Evolutionary conservation across 129 eudicot genomes (phyloP).

Genomic region (Artemisia annua): DNA sequence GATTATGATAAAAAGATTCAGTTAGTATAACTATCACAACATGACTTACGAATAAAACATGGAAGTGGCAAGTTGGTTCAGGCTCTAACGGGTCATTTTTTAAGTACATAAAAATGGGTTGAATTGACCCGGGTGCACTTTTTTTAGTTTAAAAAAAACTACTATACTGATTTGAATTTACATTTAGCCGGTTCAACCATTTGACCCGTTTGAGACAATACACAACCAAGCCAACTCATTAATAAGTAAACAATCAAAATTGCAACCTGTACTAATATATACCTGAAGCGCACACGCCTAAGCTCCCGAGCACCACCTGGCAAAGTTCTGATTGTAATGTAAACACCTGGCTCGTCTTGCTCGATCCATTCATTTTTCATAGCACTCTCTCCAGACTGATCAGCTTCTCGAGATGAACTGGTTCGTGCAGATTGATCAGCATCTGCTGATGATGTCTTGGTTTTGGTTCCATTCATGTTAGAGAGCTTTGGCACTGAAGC

Average conservation of each 20-base stretch:
- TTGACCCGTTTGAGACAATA: neutral
- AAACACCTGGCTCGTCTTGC: constrained; percentile 94
- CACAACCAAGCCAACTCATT: neutral
- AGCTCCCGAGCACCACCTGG: constrained; percentile 91
- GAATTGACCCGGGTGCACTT: no score
- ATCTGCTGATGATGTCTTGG: constrained; percentile 69
- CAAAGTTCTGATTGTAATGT: constrained; percentile 74
- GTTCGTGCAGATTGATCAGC: constrained; percentile 59
- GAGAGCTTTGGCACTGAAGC: constrained; percentile 73
- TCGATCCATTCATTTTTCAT: constrained; percentile 90
- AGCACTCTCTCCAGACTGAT: constrained; percentile 76
- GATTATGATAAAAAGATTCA: neutral
- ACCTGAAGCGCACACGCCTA: constrained; percentile 95
- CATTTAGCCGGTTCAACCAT: neutral
- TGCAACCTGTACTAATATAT: neutral
- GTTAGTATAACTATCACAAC: neutral
- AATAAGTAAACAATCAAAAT: neutral
- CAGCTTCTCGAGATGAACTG: constrained; percentile 66
- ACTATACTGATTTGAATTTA: no score
- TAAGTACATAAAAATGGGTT: no score
- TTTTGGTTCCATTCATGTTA: constrained; percentile 67
- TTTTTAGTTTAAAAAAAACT: no score
- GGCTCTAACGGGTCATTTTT: no score
- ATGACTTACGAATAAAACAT: neutral
- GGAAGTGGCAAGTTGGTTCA: no score